phyloP scores from a whole-genome alignment of 106 monocot species.

The Acanthochlamys bracteata region DNA sequence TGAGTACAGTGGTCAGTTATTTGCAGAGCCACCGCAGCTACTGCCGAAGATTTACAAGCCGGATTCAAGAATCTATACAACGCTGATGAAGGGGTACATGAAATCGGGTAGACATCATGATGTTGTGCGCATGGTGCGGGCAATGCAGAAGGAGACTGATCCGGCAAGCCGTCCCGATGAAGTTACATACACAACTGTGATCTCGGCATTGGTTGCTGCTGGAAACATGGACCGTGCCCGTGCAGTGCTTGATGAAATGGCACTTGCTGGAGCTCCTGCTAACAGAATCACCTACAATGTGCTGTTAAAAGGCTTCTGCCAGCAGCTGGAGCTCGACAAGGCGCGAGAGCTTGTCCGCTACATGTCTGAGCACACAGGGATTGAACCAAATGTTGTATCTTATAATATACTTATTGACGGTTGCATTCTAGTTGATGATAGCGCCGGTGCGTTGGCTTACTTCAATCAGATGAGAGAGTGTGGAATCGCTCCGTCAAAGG shows the following conservation, averaged over 20 bases:
- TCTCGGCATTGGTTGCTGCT: constrained; percentile 46
- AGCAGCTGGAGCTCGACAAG: constrained; percentile 65
- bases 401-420: constrained; percentile 90
- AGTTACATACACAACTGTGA: constrained; percentile 86
- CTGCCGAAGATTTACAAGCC: constrained; percentile 57
- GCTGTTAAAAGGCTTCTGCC: constrained; percentile 84
- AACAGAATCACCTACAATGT: constrained; percentile 87
- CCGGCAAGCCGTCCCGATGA: constrained; percentile 59
- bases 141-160: constrained; percentile 60
- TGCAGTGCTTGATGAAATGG: constrained; percentile 63
- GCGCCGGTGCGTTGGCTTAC: constrained; percentile 62
- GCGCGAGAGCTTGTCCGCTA: constrained; percentile 54
- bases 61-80: constrained; percentile 67
- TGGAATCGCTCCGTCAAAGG: constrained; percentile 66
- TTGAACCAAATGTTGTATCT: constrained; percentile 61
- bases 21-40: constrained; percentile 11
- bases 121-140: constrained; percentile 58
- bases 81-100: constrained; percentile 95
- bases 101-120: constrained; percentile 59
- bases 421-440: constrained; percentile 72
- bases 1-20: neutral
- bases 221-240: constrained; percentile 57
- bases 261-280: constrained; percentile 25
- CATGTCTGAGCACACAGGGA: constrained; percentile 30
- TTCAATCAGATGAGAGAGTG: constrained; percentile 87